phyloP scores from a whole-genome alignment of 805 yeast species.

The Saccharomycopsis sp. region DNA sequence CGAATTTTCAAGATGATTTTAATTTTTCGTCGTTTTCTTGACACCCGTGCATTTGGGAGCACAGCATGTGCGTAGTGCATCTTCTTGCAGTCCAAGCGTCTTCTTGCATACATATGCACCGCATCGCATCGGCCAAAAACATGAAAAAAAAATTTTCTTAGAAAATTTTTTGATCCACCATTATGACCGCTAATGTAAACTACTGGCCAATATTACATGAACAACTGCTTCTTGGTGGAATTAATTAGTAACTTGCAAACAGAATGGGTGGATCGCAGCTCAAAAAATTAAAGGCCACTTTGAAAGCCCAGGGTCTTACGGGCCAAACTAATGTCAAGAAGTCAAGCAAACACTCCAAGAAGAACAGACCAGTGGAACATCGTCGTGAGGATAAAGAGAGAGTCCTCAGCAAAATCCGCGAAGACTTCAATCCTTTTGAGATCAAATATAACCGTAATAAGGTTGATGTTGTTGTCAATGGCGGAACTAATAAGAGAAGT shows the following conservation, averaged over 20 bases:
- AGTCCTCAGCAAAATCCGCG: slow-evolving; percentile 56
- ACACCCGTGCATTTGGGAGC: neutral
- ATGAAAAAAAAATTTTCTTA: neutral
- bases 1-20: too few relatives aligned
- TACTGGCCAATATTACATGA: too few relatives aligned
- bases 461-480: slow-evolving; percentile 34
- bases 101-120: neutral
- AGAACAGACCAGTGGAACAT: slow-evolving; percentile 54
- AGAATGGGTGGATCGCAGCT: slow-evolving; percentile 83
- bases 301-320: slow-evolving; percentile 74
- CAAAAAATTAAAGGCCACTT: slow-evolving; percentile 70
- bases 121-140: too few relatives aligned
- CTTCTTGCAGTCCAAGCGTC: neutral
- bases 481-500: slow-evolving; percentile 32
- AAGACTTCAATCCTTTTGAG: slow-evolving; percentile 88
- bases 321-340: slow-evolving; percentile 72
- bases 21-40: neutral
- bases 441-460: slow-evolving; percentile 63
- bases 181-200: too few relatives aligned
- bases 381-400: slow-evolving; percentile 62
- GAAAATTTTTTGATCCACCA: neutral
- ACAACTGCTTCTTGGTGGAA: too few relatives aligned
- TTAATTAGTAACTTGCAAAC: too few relatives aligned
- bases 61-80: neutral
- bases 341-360: slow-evolving; percentile 34